Conservation (phyloP, 2,329 filamentous ascomycete species). For the Trichoderma polysporum region DNA sequence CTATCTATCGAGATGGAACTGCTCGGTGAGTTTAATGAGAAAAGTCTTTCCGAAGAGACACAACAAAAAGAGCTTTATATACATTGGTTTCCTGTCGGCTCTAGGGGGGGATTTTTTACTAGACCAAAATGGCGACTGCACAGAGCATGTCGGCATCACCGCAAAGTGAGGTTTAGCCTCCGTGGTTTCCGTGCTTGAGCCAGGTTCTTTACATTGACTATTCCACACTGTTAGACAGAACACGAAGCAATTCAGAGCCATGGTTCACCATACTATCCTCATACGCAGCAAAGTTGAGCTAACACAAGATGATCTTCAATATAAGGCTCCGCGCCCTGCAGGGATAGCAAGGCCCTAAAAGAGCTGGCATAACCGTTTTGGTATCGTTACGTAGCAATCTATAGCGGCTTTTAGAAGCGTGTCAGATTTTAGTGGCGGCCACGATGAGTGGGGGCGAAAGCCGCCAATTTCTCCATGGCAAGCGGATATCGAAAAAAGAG, state of each 20-base stretch:
- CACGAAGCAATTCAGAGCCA: not conserved
- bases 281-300: not conserved
- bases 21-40: not conserved
- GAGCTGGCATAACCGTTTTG: not conserved
- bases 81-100: not conserved
- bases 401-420: not conserved
- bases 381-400: not conserved
- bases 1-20: not conserved
- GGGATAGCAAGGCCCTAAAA: not conserved
- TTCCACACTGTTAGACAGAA: not conserved
- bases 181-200: not conserved
- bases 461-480: not conserved
- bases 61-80: not conserved
- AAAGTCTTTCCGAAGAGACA: not conserved
- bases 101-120: not conserved
- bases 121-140: not conserved
- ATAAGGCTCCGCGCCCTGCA: not conserved
- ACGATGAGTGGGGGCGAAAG: not conserved
- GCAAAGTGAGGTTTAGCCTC: not conserved
- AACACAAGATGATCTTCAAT: not conserved
- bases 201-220: not conserved
- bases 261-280: not conserved
- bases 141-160: not conserved
- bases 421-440: conserved; percentile 6
- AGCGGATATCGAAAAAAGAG: no score